A percentile compares a stretch with the other conserved stretches of the same genome.
These are phyloP conservation scores for Hansenula lynferdii DNA, from an alignment of 1,139 yeast species.

Conservation along the genomic window DNA sequence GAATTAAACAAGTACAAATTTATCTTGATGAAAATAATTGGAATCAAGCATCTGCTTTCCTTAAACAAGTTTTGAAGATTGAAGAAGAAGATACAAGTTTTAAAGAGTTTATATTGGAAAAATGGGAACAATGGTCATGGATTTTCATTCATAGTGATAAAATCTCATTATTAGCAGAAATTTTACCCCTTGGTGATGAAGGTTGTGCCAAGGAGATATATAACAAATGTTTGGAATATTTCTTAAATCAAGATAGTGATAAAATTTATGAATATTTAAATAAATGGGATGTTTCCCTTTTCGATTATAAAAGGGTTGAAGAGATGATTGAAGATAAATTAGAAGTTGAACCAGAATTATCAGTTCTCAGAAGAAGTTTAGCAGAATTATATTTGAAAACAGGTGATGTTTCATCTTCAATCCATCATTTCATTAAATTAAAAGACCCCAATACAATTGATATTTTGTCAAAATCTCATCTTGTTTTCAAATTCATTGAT, in stretches of 20 bases:
- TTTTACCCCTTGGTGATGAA: conserved; percentile 43
- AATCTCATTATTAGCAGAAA: conserved; percentile 27
- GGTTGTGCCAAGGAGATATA: conserved; percentile 33
- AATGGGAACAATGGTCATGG: conserved; percentile 68
- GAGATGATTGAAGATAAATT: conserved; percentile 41
- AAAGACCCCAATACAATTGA: conserved; percentile 52
- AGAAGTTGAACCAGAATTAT: conserved; percentile 23
- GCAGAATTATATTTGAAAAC: conserved; percentile 53
- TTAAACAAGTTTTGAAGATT: conserved; percentile 35
- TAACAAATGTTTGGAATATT: conserved; percentile 45
- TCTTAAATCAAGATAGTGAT: conserved; percentile 35
- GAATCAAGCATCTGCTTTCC: conserved; percentile 50
- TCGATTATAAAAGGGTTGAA: conserved; percentile 42
- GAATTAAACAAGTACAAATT: conserved; percentile 57
- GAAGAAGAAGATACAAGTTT: conserved; percentile 28
- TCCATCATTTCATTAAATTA: conserved; percentile 52
- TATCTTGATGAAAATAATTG: conserved; percentile 48
- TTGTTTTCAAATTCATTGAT: conserved; percentile 45
- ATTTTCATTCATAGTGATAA: conserved; percentile 49
- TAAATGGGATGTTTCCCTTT: conserved; percentile 58
- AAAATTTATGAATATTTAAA: conserved; percentile 38
- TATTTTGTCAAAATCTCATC: conserved; percentile 56
- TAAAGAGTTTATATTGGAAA: conserved; percentile 32
- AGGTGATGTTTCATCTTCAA: conserved; percentile 59
- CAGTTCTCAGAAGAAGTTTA: conserved; percentile 41